Evolutionary conservation across 2,329 filamentous ascomycete species (phyloP).

Genomic region (Apiospora kogelbergensis): DNA sequence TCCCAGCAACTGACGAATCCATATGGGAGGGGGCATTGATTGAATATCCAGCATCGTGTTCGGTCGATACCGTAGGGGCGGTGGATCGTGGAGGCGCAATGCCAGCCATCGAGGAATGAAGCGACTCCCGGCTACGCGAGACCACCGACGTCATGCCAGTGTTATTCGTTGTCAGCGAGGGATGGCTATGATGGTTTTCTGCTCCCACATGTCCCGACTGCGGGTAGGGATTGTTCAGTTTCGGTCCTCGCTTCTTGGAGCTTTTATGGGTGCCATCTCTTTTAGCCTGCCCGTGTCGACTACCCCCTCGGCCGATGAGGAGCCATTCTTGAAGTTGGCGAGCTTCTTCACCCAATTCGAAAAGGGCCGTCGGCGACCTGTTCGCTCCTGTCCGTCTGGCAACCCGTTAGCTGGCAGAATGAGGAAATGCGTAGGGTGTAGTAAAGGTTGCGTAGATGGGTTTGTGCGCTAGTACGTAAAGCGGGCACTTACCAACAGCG

Average conservation of each 20-base stretch:
- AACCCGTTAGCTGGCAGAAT: constrained; percentile 16
- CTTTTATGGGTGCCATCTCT: constrained; percentile 38
- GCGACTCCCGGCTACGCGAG: constrained; percentile 61
- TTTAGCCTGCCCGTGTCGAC: constrained; percentile 40
- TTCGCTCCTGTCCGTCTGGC: constrained; percentile 62
- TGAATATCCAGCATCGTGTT: constrained; percentile 73
- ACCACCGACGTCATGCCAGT: constrained; percentile 49
- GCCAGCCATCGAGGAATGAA: constrained; percentile 60
- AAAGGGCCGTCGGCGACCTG: constrained; percentile 78
- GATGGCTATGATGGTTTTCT: constrained; percentile 44
- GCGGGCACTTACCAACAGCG: constrained; percentile 23
- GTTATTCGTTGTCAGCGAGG: constrained; percentile 57
- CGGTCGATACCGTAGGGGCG: constrained; percentile 81
- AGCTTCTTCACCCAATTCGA: constrained; percentile 93
- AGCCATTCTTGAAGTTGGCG: constrained; percentile 74
- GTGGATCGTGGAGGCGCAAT: constrained; percentile 64
- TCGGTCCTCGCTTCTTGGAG: constrained; percentile 59
- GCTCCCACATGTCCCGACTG: constrained; percentile 65
- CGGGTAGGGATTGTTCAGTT: constrained; percentile 90
- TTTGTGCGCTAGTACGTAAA: constrained; percentile 6
- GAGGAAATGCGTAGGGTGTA: background rate
- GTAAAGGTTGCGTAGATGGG: background rate
- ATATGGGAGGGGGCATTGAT: constrained; percentile 74
- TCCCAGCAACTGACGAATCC: constrained; percentile 67
- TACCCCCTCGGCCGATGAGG: constrained; percentile 59